Base-by-base conservation (phyloP, 2,329 filamentous ascomycete genomes). In the Boeremia lycopersici region DNA sequence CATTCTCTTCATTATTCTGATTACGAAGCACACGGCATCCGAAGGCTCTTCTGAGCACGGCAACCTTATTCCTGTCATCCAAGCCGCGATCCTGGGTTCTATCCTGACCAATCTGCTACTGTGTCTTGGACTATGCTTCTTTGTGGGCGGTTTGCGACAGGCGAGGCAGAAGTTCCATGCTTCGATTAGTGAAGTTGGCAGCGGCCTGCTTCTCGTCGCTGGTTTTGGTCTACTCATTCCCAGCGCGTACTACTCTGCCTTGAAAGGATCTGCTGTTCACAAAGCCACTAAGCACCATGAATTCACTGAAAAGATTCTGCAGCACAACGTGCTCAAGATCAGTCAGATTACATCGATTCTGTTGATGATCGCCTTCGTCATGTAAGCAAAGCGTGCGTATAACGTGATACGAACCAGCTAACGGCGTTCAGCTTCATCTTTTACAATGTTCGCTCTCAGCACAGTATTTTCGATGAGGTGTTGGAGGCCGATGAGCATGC, bases 21-120 rank as follows among this genome's bases (percentile, higher is more conserved):
- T 95, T 48, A 73, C 76, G 35, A 81, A 80, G 81, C 72, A 73
- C 36, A 53, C 59, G 1, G 56, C 62, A 12, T 57, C 86, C 29
- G 61, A 73, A n/a, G 72, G 75, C 7, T 76, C 74, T 12, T 72
- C 68, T 19, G 71, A 73, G 43, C 69, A 73, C 35, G 68, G 68
- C 13, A 70, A 71, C 19, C 55, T 70, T 10, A 67, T 88, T 57
- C 80, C 83, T n/a, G 89, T 95, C 61, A 90, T 95, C 61, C 86
- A 91, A 71, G 89, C 89, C 41, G 90, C 91, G n/a, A 92, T 96
- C 50, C 77, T 95, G 0, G 91, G 91, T 13, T 93, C 89, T 0
- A 89, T 96, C 38, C 74, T 96, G 34, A 90, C 91, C 7, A 96
- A 91, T 19, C 83, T 93, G 76, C 77, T 95, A 29, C 80, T 96